Evolutionary conservation across 208 protist genomes (phyloP).

Genomic region (Trypanosomatidae sp.): DNA sequence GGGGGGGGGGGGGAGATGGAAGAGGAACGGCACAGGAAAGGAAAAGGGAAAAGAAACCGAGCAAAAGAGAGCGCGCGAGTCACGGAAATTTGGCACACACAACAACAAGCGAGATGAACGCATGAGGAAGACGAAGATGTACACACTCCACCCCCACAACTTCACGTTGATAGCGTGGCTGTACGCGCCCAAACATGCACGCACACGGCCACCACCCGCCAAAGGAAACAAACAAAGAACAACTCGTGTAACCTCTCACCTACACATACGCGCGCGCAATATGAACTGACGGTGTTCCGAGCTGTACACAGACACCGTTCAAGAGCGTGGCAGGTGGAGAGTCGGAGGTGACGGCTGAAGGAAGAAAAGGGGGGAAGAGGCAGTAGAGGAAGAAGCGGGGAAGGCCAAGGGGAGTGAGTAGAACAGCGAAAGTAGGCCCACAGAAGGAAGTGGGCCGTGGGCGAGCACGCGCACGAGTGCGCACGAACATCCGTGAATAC

Average conservation of each 20-base stretch:
- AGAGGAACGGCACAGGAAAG: not conserved
- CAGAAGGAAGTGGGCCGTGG: not conserved
- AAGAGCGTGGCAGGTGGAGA: not conserved
- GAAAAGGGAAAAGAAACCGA: not conserved
- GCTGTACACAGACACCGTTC: not conserved
- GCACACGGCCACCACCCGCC: not conserved
- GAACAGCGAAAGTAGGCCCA: not conserved
- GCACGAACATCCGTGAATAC: not conserved
- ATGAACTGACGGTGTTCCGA: not conserved
- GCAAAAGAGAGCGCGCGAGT: not conserved
- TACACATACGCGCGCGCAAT: not conserved
- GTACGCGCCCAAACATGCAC: not conserved
- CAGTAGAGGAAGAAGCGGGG: not conserved
- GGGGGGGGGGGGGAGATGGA: not conserved
- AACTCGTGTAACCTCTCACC: not conserved
- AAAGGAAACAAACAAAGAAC: not conserved
- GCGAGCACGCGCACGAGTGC: not conserved
- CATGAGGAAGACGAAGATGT: not conserved
- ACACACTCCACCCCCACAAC: not conserved
- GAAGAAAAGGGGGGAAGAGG: not conserved
- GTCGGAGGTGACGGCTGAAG: not conserved
- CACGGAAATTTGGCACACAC: no score
- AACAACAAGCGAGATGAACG: no score
- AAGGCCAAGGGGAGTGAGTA: not conserved
- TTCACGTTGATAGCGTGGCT: not conserved